Percentiles rank a stretch among this genome's conserved stretches.
Conservation (phyloP, 306 rosid species). For the Cajanus cajan region DNA sequence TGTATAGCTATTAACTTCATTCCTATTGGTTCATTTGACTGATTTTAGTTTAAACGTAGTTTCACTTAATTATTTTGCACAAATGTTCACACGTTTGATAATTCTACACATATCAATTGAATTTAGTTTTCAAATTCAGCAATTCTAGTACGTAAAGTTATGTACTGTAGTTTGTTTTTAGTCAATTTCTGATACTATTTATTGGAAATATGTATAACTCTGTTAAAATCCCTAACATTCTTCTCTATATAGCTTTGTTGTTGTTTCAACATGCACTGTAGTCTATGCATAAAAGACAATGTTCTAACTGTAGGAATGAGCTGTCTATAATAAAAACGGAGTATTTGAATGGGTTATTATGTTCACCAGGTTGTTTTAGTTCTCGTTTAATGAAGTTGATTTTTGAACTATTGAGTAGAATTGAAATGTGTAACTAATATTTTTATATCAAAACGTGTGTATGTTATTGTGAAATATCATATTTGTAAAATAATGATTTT, state of each 20-base stretch:
- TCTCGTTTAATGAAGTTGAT: neutral
- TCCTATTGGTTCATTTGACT: neutral
- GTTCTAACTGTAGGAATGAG: neutral
- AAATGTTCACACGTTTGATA: neutral
- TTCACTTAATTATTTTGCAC: neutral
- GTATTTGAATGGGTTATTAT: constrained; percentile 4
- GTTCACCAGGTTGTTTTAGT: neutral
- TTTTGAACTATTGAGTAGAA: neutral
- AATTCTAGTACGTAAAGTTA: constrained; percentile 41
- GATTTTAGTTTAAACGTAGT: neutral
- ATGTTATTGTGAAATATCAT: too few relatives aligned
- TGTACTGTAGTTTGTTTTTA: neutral
- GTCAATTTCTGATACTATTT: constrained; percentile 31
- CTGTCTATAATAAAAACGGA: neutral
- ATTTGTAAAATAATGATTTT: too few relatives aligned
- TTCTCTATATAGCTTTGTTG: neutral
- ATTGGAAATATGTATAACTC: neutral
- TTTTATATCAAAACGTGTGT: too few relatives aligned
- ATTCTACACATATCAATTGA: neutral
- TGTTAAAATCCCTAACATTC: neutral
- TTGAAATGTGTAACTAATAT: neutral
- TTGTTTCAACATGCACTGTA: neutral
- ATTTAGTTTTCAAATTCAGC: neutral
- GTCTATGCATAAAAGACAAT: neutral
- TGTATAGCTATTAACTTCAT: neutral